phyloP scores from a whole-genome alignment of 2,329 filamentous ascomycete species.

The Fusarium napiforme region DNA sequence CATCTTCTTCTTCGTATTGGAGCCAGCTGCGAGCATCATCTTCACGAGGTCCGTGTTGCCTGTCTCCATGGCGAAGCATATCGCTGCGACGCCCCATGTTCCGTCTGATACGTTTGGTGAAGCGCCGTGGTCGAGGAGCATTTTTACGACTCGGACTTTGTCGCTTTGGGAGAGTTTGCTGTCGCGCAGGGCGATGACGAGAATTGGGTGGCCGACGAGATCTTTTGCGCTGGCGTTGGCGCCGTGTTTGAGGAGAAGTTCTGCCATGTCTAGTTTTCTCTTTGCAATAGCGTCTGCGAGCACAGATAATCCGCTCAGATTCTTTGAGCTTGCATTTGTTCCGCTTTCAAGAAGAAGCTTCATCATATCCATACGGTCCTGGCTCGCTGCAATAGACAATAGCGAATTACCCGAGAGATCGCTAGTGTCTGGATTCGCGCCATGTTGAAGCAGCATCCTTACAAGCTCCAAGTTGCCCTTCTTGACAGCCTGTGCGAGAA shows the following conservation, averaged over 20 bases:
- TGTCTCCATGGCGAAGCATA: slow-evolving; percentile 43
- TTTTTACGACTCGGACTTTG: slow-evolving; percentile 42
- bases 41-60: slow-evolving; percentile 40
- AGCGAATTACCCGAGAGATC: slow-evolving; percentile 48
- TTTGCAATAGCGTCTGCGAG: slow-evolving; percentile 49
- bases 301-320: slow-evolving; percentile 47
- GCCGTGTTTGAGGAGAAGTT: slow-evolving; percentile 48
- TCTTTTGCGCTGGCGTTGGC: slow-evolving; percentile 50
- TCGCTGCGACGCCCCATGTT: slow-evolving; percentile 34
- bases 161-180: slow-evolving; percentile 39
- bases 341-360: slow-evolving; percentile 50
- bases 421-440: slow-evolving; percentile 49
- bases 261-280: slow-evolving; percentile 47
- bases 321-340: slow-evolving; percentile 46
- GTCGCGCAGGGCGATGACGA: slow-evolving; percentile 48
- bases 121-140: slow-evolving; percentile 51
- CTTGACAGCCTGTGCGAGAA: slow-evolving; percentile 45
- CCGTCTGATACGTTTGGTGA: slow-evolving; percentile 44
- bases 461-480: slow-evolving; percentile 45
- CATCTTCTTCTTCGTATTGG: slow-evolving; percentile 44
- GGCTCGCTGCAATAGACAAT: slow-evolving; percentile 45
- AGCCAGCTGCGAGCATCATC: slow-evolving; percentile 47
- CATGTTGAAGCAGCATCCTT: slow-evolving; percentile 47
- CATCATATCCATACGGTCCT: slow-evolving; percentile 46
- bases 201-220: slow-evolving; percentile 46